Conservation (phyloP, 768 basidiomycete species). For the Amanita phalloides region DNA sequence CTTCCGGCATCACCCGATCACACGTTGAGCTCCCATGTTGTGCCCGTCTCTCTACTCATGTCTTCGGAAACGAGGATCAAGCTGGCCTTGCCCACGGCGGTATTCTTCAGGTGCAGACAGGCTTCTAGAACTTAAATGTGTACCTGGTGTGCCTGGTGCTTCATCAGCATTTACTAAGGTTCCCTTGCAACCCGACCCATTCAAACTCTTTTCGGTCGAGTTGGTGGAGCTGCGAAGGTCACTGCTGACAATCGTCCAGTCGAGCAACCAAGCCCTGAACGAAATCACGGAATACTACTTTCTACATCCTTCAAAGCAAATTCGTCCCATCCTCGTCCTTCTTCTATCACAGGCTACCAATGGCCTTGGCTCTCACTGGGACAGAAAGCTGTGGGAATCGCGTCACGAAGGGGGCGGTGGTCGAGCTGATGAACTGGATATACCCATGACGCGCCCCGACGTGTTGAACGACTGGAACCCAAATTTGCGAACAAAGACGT, state of each 20-base stretch:
- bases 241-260: conserved; percentile 66
- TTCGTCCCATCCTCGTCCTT: conserved; percentile 80
- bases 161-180: neutral
- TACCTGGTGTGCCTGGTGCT: neutral
- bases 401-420: conserved; percentile 39
- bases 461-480: conserved; percentile 91
- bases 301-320: conserved; percentile 79
- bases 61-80: neutral
- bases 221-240: conserved; percentile 56
- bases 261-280: conserved; percentile 73
- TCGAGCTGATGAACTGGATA: conserved; percentile 49
- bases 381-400: conserved; percentile 43
- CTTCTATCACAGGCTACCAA: conserved; percentile 86
- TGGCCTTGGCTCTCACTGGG: conserved; percentile 63
- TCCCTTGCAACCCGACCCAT: conserved; percentile 42
- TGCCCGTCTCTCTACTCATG: neutral
- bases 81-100: neutral
- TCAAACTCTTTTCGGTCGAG: conserved; percentile 56
- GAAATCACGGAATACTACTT: conserved; percentile 92
- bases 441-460: conserved; percentile 58
- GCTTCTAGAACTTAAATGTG: no score
- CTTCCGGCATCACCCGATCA: neutral
- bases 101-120: neutral
- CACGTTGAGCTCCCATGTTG: neutral
- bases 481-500: conserved; percentile 49